Percentiles rank a stretch among this genome's conserved stretches.
phyloP scores from a whole-genome alignment of 371 early-diverging fungal genomes.

The Mortierella sp. region DNA sequence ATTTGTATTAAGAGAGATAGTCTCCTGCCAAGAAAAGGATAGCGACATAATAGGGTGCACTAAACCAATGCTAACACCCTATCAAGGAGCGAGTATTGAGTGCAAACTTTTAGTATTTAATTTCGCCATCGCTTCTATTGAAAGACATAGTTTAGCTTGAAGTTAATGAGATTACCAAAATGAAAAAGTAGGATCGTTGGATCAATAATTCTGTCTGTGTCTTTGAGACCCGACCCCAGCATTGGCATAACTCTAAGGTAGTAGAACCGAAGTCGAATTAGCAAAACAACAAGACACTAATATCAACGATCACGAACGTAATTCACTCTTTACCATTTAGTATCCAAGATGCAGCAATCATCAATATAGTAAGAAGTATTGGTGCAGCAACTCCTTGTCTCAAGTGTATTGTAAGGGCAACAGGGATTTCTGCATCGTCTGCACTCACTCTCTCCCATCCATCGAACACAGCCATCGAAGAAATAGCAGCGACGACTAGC shows the following conservation, averaged over 20 bases:
- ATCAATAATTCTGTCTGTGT: constrained; percentile 24
- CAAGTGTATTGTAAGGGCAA: constrained; percentile 3
- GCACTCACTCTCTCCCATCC: constrained; percentile 23
- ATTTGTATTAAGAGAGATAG: not conserved
- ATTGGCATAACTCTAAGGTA: constrained; percentile 21
- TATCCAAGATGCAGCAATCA: constrained; percentile 24
- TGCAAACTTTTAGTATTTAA: too few species aligned
- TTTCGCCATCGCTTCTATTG: too few species aligned
- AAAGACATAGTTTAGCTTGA: not conserved
- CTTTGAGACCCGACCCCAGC: constrained; percentile 35
- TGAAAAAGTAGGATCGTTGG: constrained; percentile 21
- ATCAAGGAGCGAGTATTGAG: not conserved
- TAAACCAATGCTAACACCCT: constrained; percentile 22
- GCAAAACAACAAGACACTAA: not conserved
- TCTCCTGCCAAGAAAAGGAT: constrained; percentile 31
- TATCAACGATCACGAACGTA: not conserved
- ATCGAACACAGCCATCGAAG: constrained; percentile 24
- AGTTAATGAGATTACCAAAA: constrained; percentile 11
- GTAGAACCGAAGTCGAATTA: not conserved
- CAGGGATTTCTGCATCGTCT: not conserved
- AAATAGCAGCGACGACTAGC: constrained; percentile 15
- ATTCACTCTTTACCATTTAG: constrained; percentile 23
- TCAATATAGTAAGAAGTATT: constrained; percentile 11
- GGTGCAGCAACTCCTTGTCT: constrained; percentile 28
- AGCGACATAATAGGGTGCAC: constrained; percentile 32